A percentile compares a stretch with the other conserved stretches of the same genome.
These are phyloP conservation scores for Pyrenophora seminiperda DNA, from an alignment of 2,329 filamentous ascomycete genomes.

Conservation along the genomic window DNA sequence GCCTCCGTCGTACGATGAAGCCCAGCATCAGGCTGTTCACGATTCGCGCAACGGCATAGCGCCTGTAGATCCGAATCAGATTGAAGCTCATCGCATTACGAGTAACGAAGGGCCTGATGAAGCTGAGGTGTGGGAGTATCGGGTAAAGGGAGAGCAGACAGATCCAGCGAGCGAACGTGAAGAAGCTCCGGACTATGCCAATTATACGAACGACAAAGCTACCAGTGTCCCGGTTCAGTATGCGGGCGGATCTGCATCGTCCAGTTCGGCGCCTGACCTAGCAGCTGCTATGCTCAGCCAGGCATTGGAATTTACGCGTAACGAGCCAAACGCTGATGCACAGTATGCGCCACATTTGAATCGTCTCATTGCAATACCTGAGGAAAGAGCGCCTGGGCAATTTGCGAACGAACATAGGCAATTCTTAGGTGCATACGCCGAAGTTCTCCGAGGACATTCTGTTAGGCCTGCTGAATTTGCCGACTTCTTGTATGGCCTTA, in stretches of 20 bases:
- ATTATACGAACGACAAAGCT: constrained; percentile 20
- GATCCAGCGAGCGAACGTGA: constrained; percentile 25
- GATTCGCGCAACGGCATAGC: constrained; percentile 36
- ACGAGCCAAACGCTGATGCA: constrained; percentile 31
- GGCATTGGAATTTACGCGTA: constrained; percentile 35
- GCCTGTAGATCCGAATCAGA: constrained; percentile 32
- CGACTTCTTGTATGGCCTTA: constrained; percentile 43
- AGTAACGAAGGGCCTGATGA: constrained; percentile 28
- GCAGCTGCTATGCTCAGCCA: constrained; percentile 21
- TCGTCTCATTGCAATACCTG: constrained; percentile 36
- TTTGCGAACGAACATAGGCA: constrained; percentile 20
- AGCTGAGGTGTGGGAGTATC: constrained; percentile 35
- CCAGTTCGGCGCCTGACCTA: constrained; percentile 8
- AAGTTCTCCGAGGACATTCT: constrained; percentile 36
- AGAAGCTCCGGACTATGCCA: constrained; percentile 28
- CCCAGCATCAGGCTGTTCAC: constrained; percentile 36
- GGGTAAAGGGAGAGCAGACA: constrained; percentile 25
- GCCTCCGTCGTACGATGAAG: constrained; percentile 47
- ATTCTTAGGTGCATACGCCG: constrained; percentile 39
- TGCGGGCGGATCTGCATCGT: not conserved
- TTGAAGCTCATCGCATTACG: constrained; percentile 36
- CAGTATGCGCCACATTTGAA: constrained; percentile 33
- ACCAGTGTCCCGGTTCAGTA: constrained; percentile 36
- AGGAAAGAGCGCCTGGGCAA: constrained; percentile 8
- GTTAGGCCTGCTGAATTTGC: constrained; percentile 38